Evolutionary conservation across 1,139 yeast genomes (phyloP), one percentile per base, ranked within the genome.

Genomic region (Hansenula anomala): DNA sequence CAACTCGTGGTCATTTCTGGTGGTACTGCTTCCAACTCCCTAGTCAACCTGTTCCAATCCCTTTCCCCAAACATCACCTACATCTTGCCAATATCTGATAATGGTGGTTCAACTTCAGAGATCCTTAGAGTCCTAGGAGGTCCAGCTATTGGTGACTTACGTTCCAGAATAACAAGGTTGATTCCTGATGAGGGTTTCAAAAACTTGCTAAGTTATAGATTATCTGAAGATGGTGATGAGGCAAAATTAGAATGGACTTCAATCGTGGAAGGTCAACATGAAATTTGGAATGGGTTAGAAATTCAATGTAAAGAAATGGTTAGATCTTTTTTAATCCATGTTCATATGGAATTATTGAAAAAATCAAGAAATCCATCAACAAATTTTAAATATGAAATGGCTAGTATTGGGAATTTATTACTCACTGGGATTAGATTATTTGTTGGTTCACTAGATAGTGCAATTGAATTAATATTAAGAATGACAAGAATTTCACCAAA

Each of bases 41-140:
- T 83, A n/a, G 78, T 81, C 4, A 62, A 73, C 4, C 55, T 78
- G 12, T 78, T 82, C 48, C 66, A 65, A 36, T 46, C 61, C 7
- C 43, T 79, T 3, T 60, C 78, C 0, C 52, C 58, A 3, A 57
- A 61, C 15, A 66, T 84, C 13, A 67, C 83, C 1, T 89, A 84
- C 50, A 69, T 89, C 2, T 64, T 90, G 30, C 97, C 97, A 0
- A 78, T 90, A 12, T 81, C 88, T 40, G 97, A 90, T 58, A 90
- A 90, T 56, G 97, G 97, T 19, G 97, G 97, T 1, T 88, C 96
- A 1, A 88, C 97, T 0, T 83, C 95, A 23, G 97, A 90, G 61
- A 73, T 90, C 27, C 71, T 89, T n/a, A 65, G 97, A 14, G 89
- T 89, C 2, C 71, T 90, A 17, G 96, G 96, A 2, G 97, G 97